A percentile compares a stretch with the other conserved stretches of the same genome.
Conservation (phyloP, 257 asterid genomes). For the Ilex aquifolium region DNA sequence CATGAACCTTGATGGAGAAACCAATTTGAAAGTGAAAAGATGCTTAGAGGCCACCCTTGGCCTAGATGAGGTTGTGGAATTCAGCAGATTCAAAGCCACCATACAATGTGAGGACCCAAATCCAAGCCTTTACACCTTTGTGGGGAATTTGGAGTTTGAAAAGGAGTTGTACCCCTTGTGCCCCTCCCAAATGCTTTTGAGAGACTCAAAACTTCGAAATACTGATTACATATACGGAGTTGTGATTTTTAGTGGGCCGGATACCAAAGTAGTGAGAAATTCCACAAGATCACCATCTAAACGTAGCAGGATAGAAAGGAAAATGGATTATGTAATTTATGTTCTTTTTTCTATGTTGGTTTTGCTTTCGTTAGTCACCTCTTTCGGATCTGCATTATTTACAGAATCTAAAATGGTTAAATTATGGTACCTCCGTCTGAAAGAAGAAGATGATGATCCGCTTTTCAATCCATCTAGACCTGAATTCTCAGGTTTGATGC, state of each 20-base stretch:
- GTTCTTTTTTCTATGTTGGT: constrained; percentile 43
- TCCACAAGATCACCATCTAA: constrained; percentile 58
- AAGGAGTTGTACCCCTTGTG: constrained; percentile 22
- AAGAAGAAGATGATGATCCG: constrained; percentile 6
- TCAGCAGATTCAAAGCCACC: constrained; percentile 29
- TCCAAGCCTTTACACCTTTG: constrained; percentile 57
- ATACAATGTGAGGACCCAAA: constrained; percentile 60
- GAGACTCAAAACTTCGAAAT: constrained; percentile 70
- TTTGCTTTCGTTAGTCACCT: constrained; percentile 34
- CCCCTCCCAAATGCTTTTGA: constrained; percentile 43
- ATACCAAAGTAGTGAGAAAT: constrained; percentile 52
- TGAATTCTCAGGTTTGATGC: constrained; percentile 32
- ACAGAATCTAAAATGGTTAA: constrained; percentile 15
- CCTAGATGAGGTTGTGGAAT: constrained; percentile 31
- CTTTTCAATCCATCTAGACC: constrained; percentile 23
- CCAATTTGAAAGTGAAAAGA: no score
- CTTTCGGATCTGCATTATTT: constrained; percentile 30
- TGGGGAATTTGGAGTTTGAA: constrained; percentile 40
- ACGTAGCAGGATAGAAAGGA: constrained; percentile 50
- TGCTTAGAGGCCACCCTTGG: constrained; percentile 16
- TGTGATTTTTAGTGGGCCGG: constrained; percentile 53
- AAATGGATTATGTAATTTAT: constrained; percentile 53
- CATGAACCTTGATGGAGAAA: no score
- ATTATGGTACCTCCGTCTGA: constrained; percentile 36
- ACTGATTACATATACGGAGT: constrained; percentile 49